phyloP scores from a whole-genome alignment of 768 basidiomycete genomes.

The button mushroom (Agaricus bisporus) region DNA sequence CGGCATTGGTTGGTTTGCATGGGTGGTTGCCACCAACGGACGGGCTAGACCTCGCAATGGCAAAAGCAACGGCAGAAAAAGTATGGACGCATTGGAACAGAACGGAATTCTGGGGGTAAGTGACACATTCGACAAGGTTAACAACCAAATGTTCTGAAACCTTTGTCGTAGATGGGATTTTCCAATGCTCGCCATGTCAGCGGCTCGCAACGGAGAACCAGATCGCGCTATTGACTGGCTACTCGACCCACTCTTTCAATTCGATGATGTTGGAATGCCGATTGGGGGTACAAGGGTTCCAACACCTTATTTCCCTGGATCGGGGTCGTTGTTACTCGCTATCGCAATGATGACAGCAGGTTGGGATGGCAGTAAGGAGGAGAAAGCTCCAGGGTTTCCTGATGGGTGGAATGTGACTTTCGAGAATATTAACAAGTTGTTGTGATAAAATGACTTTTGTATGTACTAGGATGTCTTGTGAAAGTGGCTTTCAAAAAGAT shows the following conservation, averaged over 20 bases:
- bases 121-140: neutral
- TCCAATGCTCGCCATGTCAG: slow-evolving; percentile 58
- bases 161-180: slow-evolving; percentile 50
- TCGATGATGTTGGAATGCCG: slow-evolving; percentile 60
- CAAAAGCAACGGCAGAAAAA: slow-evolving; percentile 44
- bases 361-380: slow-evolving; percentile 37
- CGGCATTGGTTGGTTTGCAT: slow-evolving; percentile 47
- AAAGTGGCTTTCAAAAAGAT: slow-evolving; percentile 20
- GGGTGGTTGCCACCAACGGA: slow-evolving; percentile 52
- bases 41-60: slow-evolving; percentile 39
- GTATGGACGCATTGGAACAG: slow-evolving; percentile 51
- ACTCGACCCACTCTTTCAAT: slow-evolving; percentile 45
- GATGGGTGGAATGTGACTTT: slow-evolving; percentile 23
- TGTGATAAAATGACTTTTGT: slow-evolving; percentile 8
- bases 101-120: slow-evolving; percentile 48
- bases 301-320: slow-evolving; percentile 55
- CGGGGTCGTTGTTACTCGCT: slow-evolving; percentile 44
- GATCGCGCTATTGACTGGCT: slow-evolving; percentile 50
- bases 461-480: neutral
- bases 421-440: slow-evolving; percentile 17
- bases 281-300: slow-evolving; percentile 47
- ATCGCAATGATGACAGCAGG: slow-evolving; percentile 55
- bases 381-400: slow-evolving; percentile 24
- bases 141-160: neutral
- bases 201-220: slow-evolving; percentile 44